A percentile compares a stretch with the other conserved stretches of the same genome.
These are phyloP conservation scores for Picochlorum sp. DNA, from an alignment of 139 green algal species.

Conservation along the genomic window DNA sequence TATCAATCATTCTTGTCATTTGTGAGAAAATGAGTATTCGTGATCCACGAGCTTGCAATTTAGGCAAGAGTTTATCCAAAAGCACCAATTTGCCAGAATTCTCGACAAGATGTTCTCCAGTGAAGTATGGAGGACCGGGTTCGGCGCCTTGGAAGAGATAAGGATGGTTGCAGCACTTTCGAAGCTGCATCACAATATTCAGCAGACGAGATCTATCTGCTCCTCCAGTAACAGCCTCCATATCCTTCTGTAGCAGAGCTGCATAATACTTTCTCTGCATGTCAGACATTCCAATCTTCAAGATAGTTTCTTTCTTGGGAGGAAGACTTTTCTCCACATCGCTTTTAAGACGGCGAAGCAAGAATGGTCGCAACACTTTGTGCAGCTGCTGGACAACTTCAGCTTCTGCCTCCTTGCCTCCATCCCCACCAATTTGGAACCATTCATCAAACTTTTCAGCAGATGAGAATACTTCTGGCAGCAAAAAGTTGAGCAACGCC, in stretches of 20 bases:
- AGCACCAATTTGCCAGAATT: conserved; percentile 85
- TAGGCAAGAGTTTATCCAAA: conserved; percentile 80
- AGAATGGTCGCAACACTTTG: conserved; percentile 95
- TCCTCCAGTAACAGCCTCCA: conserved; percentile 70
- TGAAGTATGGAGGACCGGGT: conserved; percentile 88
- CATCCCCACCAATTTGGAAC: conserved; percentile 66
- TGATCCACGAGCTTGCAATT: conserved; percentile 62
- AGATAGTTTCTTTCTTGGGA: conserved; percentile 97
- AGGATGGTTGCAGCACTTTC: conserved; percentile 99
- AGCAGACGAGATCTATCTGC: conserved; percentile 84
- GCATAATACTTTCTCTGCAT: conserved; percentile 88
- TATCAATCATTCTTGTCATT: conserved; percentile 94
- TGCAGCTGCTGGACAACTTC: conserved; percentile 96
- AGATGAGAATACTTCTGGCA: conserved; percentile 87
- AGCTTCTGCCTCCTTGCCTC: conserved; percentile 59
- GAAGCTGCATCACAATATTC: conserved; percentile 99
- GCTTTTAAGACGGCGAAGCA: conserved; percentile 92
- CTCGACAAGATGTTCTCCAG: conserved; percentile 76
- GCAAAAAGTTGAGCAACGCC: conserved; percentile 98
- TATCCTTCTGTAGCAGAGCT: conserved; percentile 89
- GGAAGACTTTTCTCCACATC: conserved; percentile 95
- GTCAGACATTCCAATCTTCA: conserved; percentile 96
- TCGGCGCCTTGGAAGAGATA: conserved; percentile 79
- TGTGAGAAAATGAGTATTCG: conserved; percentile 84
- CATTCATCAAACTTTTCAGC: conserved; percentile 97